Evolutionary conservation across 768 basidiomycete species (phyloP), one percentile per base, ranked within the genome.

Genomic region (Vararia minispora): DNA sequence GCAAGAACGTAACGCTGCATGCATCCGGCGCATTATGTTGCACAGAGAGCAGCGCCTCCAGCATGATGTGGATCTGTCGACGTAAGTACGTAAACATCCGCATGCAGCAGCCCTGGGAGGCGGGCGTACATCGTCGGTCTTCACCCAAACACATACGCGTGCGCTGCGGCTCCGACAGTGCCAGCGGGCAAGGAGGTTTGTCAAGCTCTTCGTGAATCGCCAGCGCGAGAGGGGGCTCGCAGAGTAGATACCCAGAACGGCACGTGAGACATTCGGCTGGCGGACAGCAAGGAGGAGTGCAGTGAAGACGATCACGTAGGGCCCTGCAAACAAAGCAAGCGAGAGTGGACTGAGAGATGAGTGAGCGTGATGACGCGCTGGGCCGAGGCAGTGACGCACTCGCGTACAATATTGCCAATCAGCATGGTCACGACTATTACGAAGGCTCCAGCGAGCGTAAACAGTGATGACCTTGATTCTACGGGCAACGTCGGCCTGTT

Each of bases 141-240:
- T 48, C n/a, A 46, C 42, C 47, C 47, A 48, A 17, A 48, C 41
- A 17, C 47, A 48, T 12, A 42, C 32, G 13, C 34, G 44, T 11
- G 44, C 44, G 16, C 30, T 38, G 31, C 47, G 41, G 7, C 38
- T 35, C 2, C 41, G 35, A 27, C 41, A 34, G 38, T 48, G 46
- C 41, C 33, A 40, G 2, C 31, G 39, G 16, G 46, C 20, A 5
- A 48, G 28, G 38, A 16, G 27, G 35, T 18, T 28, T 20, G 30
- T 29, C 44, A 37, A 41, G 6, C 28, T 18, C 10, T 28, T 34
- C 2, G 35, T 40, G n/a, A 28, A 16, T 24, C 18, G 10, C 44
- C 36, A 31, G 9, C 33, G 33, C 9, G 44, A 37, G 24, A 48
- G 32, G 11, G 44, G 40, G 34, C 38, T 26, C 14, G 38, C 35